Percentiles rank a stretch among this genome's conserved stretches.
Evolutionary conservation across 2,329 filamentous ascomycete genomes (phyloP).

Genomic region (Lachnellula subtilissima): DNA sequence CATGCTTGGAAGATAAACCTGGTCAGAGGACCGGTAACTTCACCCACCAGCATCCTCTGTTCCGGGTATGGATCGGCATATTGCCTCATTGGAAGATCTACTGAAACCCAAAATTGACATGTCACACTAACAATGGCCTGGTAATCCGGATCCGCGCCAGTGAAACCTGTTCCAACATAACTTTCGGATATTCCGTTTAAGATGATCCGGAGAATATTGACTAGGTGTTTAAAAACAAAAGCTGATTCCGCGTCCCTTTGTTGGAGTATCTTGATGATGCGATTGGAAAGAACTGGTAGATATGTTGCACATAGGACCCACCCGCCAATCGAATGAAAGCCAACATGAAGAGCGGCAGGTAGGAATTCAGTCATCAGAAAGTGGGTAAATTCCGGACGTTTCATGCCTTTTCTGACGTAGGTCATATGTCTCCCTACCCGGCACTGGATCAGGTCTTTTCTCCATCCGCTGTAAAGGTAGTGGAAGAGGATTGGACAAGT

Average conservation of each 20-base stretch:
- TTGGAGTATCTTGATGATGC: slow-evolving; percentile 9
- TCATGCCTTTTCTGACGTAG: slow-evolving; percentile 19
- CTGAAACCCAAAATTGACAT: slow-evolving; percentile 24
- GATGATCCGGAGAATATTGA: slow-evolving; percentile 24
- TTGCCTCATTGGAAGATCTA: slow-evolving; percentile 14
- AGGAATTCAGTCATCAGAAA: slow-evolving; percentile 26
- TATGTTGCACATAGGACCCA: slow-evolving; percentile 25
- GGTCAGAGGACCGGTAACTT: slow-evolving; percentile 14
- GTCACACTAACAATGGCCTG: slow-evolving; percentile 17
- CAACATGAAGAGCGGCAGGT: slow-evolving; percentile 22
- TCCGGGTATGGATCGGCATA: slow-evolving; percentile 9
- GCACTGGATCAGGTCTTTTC: slow-evolving; percentile 17
- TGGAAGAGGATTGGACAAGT: slow-evolving; percentile 24
- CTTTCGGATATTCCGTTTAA: slow-evolving; percentile 14
- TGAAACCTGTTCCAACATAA: not conserved
- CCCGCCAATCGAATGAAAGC: slow-evolving; percentile 17
- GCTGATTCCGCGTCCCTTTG: slow-evolving; percentile 3
- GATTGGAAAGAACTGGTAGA: slow-evolving; percentile 16
- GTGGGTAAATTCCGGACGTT: slow-evolving; percentile 20
- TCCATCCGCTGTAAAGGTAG: slow-evolving; percentile 28
- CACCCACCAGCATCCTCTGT: not conserved
- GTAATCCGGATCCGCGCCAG: slow-evolving; percentile 12
- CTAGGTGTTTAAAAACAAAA: slow-evolving; percentile 9
- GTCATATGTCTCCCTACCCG: slow-evolving; percentile 11
- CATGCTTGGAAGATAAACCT: slow-evolving; percentile 8